Percentiles rank a stretch among this genome's conserved stretches.
phyloP scores from a whole-genome alignment of 1,139 yeast genomes.

The Pichia sp. region DNA sequence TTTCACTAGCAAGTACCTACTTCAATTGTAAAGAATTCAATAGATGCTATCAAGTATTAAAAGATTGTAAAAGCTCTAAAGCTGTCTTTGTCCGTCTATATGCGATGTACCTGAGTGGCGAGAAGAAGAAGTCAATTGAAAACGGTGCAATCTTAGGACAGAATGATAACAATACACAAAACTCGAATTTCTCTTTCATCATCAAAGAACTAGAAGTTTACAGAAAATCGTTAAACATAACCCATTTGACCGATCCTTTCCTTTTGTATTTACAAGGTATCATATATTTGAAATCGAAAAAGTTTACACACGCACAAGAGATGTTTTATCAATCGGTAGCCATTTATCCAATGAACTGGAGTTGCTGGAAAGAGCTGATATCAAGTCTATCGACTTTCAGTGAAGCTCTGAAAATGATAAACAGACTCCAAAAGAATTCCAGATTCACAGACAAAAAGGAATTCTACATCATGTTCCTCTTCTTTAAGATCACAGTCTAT shows the following conservation, averaged over 20 bases:
- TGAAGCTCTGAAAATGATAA: constrained; percentile 53
- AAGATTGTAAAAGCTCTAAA: constrained; percentile 50
- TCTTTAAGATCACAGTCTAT: constrained; percentile 67
- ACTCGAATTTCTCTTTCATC: constrained; percentile 31
- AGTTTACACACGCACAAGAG: constrained; percentile 56
- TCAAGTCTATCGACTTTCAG: constrained; percentile 63
- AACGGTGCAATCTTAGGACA: constrained; percentile 61
- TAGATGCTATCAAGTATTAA: constrained; percentile 63
- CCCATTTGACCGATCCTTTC: constrained; percentile 51
- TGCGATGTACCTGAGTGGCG: constrained; percentile 52
- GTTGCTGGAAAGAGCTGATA: constrained; percentile 86
- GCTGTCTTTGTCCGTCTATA: constrained; percentile 68
- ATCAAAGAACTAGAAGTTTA: constrained; percentile 44
- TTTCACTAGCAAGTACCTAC: constrained; percentile 66
- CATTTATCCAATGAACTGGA: constrained; percentile 85
- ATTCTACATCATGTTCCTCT: constrained; percentile 51
- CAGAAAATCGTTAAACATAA: constrained; percentile 29
- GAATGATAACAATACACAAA: constrained; percentile 34
- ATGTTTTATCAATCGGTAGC: constrained; percentile 57
- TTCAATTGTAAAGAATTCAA: constrained; percentile 87
- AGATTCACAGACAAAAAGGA: constrained; percentile 27
- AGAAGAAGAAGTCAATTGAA: constrained; percentile 63
- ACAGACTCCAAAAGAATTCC: constrained; percentile 37
- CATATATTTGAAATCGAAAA: constrained; percentile 61
- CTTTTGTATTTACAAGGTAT: constrained; percentile 70